Percentiles rank a stretch among this genome's conserved stretches.
Evolutionary conservation across 106 monocot genomes (phyloP).

Genomic region (Cymbidium sinense): DNA sequence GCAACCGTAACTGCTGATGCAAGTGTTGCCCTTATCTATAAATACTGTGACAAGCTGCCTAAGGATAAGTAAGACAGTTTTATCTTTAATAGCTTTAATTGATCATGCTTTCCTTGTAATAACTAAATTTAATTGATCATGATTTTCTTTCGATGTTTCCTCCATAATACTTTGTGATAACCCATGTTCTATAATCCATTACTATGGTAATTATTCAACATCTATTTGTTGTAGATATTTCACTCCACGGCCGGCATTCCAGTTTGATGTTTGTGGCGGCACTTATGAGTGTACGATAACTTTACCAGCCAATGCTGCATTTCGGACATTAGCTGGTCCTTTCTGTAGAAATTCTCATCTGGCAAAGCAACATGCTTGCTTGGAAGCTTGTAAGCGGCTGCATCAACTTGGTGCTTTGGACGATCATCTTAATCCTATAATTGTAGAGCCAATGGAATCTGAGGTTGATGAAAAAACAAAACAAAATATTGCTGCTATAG

Average conservation of each 20-base stretch:
- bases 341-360: conserved; percentile 35
- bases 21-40: conserved; percentile 52
- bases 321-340: conserved; percentile 60
- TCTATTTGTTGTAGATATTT: conserved; percentile 33
- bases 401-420: conserved; percentile 71
- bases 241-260: conserved; percentile 48
- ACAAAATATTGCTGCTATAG: conserved; percentile 37
- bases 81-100: background rate
- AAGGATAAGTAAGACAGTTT: conserved; percentile 59
- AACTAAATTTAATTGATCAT: background rate
- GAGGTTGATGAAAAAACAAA: conserved; percentile 15
- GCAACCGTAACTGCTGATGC: conserved; percentile 65
- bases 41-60: conserved; percentile 83
- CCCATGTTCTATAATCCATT: background rate
- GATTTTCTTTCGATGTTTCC: background rate
- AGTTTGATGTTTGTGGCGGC: conserved; percentile 21
- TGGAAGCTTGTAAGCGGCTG: conserved; percentile 77
- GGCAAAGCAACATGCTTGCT: conserved; percentile 70
- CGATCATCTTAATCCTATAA: conserved; percentile 66
- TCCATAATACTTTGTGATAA: background rate
- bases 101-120: background rate
- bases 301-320: conserved; percentile 76
- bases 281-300: conserved; percentile 62
- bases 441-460: conserved; percentile 32
- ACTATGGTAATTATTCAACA: conserved; percentile 3